Percentiles rank a stretch among this genome's conserved stretches.
Conservation (phyloP, 2,329 filamentous ascomycete genomes). For the Colletotrichum lindemuthianum region DNA sequence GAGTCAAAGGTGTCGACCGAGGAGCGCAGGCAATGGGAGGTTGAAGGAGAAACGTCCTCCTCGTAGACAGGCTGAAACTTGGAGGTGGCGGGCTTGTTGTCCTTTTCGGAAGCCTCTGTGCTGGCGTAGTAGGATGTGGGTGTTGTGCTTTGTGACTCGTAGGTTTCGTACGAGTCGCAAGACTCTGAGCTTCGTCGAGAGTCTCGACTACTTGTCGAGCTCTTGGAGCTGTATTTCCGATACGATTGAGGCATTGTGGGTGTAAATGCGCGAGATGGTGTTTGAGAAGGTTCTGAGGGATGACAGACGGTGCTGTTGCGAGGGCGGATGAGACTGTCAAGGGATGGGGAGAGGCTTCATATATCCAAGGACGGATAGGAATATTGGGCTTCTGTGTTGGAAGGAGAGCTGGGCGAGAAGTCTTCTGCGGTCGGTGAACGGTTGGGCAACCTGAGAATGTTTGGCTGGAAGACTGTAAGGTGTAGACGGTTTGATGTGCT, state of each 20-base stretch:
- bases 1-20: constrained; percentile 87
- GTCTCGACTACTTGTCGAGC: constrained; percentile 50
- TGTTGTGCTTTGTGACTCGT: constrained; percentile 58
- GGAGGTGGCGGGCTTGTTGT: constrained; percentile 18
- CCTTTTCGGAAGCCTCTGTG: constrained; percentile 51
- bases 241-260: constrained; percentile 47
- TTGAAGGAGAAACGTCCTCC: constrained; percentile 52
- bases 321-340: constrained; percentile 2
- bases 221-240: constrained; percentile 49
- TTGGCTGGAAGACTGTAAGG: constrained; percentile 18
- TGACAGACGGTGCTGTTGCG: constrained; percentile 7
- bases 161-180: constrained; percentile 52
- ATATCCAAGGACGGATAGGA: constrained; percentile 18
- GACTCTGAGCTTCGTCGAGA: constrained; percentile 57
- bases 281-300: constrained; percentile 3
- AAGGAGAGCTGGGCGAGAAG: constrained; percentile 15
- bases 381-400: constrained; percentile 12
- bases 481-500: constrained; percentile 6
- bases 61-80: constrained; percentile 38
- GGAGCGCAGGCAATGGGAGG: constrained; percentile 59
- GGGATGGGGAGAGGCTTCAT: constrained; percentile 30
- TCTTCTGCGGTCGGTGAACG: constrained; percentile 26
- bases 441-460: constrained; percentile 26
- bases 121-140: constrained; percentile 57
- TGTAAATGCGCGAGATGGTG: not conserved